Evolutionary conservation across 768 basidiomycete genomes (phyloP).

Genomic region (Podaxis rugospora): DNA sequence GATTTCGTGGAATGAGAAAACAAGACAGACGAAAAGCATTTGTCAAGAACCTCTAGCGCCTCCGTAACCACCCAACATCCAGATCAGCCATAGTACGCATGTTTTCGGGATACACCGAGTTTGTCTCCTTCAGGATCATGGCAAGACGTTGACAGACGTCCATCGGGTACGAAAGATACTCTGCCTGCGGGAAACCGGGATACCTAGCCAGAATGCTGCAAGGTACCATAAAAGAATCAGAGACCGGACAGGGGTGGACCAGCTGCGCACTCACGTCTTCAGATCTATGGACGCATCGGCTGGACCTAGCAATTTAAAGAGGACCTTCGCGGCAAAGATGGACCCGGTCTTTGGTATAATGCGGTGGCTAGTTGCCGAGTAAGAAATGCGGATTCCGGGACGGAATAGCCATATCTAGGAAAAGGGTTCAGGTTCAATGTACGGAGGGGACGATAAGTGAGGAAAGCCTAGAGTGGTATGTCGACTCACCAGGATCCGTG

Average conservation of each 20-base stretch:
- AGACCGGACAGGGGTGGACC: neutral
- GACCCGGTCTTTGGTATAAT: slow-evolving; percentile 58
- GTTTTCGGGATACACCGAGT: slow-evolving; percentile 66
- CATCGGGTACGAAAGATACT: slow-evolving; percentile 80
- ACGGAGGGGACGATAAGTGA: neutral
- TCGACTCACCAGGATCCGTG: slow-evolving; percentile 68
- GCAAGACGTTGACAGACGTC: slow-evolving; percentile 71
- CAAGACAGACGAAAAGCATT: neutral
- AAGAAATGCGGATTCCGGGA: slow-evolving; percentile 78
- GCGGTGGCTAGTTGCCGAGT: slow-evolving; percentile 51
- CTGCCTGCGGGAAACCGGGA: slow-evolving; percentile 85
- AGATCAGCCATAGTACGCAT: slow-evolving; percentile 78
- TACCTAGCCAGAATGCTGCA: slow-evolving; percentile 60
- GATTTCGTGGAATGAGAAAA: neutral
- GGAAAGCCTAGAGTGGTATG: neutral
- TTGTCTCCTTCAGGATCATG: slow-evolving; percentile 71
- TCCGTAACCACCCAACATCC: slow-evolving; percentile 73
- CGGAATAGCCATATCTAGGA: slow-evolving; percentile 92
- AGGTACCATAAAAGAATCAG: neutral
- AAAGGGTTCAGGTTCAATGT: neutral
- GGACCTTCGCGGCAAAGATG: slow-evolving; percentile 73
- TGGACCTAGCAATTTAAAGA: slow-evolving; percentile 77
- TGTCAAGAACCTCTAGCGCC: neutral
- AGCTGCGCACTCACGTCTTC: slow-evolving; percentile 36
- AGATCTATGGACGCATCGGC: slow-evolving; percentile 47